Base-by-base conservation (phyloP, 352 stramenopile genomes). In the Globisporangium irregulare region DNA sequence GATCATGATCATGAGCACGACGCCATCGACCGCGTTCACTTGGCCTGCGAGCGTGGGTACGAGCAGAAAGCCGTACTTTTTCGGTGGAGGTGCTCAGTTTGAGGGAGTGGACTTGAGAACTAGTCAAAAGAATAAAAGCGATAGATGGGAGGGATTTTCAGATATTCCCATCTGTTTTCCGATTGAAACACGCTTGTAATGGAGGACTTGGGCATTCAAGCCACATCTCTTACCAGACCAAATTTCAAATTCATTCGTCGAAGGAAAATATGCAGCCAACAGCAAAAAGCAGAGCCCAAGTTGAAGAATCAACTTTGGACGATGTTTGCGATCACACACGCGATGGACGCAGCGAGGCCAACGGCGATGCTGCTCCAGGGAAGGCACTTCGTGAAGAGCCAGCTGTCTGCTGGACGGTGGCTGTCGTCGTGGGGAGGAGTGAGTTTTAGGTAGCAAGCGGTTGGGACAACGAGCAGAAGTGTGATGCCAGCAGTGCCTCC, bases 391-490 rank as follows among this genome's bases (percentile, higher is more conserved):
- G 75, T 73, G 55, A 70, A 66, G 43, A 78, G 58, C 67, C 67
- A 77, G 22, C 68, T 68, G 24, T 64, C 43, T 51, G 43, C 18
- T 51, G 43, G 43, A 1, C 5, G 64, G 32, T 75, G 58, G 18
- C 66, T 69, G 22, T 65, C 64, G 10, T 65, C 38, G 55, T 14
- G 34, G 7, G 27, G 29, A n/a, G 66, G 55, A 55, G 59, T 67
- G 55, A 89, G 71, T 34, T 78, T 84, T 29, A 89, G 69, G 59
- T 84, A 77, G 43, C 75, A 87, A 15, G 76, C 80, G 10, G 79
- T 75, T 15, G 80, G 80, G 0, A 88, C 46, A 36, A 88, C 77
- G 24, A 91, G 88, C 36, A 79, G 70, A 0, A 89, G 69, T 1
- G 67, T 69, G 38, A 87, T 75, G 0, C 69, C 79, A 50, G 66